phyloP scores from a whole-genome alignment of 2,329 filamentous ascomycete genomes.

The Epichloe sylvatica region DNA sequence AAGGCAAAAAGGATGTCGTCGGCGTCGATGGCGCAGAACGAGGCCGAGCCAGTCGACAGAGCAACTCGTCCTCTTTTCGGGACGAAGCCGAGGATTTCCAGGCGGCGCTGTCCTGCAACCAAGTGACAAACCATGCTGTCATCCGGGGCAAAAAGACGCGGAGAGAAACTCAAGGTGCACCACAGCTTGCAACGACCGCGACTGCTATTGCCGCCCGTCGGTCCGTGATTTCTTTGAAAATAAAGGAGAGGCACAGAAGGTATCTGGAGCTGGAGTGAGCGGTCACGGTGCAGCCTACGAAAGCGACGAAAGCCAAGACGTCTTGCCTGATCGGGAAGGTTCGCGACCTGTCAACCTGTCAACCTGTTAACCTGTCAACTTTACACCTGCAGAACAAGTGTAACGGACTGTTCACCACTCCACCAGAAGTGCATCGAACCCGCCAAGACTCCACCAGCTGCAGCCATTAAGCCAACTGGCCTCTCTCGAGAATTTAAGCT shows the following conservation, averaged over 20 bases:
- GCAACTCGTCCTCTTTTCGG: background rate
- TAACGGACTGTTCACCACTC: no score
- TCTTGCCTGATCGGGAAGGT: constrained; percentile 1
- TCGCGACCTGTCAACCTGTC: background rate
- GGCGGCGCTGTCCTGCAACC: background rate
- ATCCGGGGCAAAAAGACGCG: background rate
- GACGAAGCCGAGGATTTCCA: background rate
- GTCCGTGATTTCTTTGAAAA: background rate
- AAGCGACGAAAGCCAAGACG: background rate
- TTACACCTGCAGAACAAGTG: no score
- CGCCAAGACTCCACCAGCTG: background rate
- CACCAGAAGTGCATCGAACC: background rate
- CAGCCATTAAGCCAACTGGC: background rate
- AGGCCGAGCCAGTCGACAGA: background rate
- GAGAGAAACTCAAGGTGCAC: no score
- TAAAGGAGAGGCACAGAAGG: no score
- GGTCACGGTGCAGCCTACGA: background rate
- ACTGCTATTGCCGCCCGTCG: background rate
- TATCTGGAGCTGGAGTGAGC: background rate
- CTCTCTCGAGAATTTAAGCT: no score
- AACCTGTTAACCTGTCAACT: no score
- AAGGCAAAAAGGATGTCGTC: background rate
- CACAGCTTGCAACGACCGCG: no score
- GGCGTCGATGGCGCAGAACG: background rate
- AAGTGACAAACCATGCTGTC: background rate